A percentile compares a stretch with the other conserved stretches of the same genome.
phyloP scores from a whole-genome alignment of 1,284 basidiomycete species.

The Microbotryum lychnidis-dioicae region DNA sequence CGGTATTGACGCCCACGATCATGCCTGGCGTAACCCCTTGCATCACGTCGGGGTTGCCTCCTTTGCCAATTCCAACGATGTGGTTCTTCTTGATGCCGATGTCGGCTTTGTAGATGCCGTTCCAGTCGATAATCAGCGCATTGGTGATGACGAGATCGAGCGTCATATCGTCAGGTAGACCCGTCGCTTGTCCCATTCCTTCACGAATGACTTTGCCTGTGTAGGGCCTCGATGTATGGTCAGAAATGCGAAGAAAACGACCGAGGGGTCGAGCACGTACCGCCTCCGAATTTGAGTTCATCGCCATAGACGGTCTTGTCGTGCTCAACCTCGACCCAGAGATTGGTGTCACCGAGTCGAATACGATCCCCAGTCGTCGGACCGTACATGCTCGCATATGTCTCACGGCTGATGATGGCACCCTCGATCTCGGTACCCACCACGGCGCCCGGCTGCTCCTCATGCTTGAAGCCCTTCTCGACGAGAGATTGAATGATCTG shows the following conservation, averaged over 20 bases:
- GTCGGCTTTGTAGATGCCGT: constrained; percentile 96
- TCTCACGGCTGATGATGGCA: constrained; percentile 26
- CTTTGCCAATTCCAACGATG: constrained; percentile 87
- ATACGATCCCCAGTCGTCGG: constrained; percentile 87
- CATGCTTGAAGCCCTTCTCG: constrained; percentile 39
- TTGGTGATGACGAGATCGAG: constrained; percentile 93
- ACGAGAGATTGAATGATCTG: constrained; percentile 10
- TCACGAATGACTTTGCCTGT: constrained; percentile 86
- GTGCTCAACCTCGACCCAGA: constrained; percentile 89
- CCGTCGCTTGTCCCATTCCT: constrained; percentile 88
- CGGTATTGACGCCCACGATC: constrained; percentile 76
- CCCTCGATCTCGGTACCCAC: constrained; percentile 3
- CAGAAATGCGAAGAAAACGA: not conserved
- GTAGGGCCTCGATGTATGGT: not conserved
- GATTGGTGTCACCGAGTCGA: constrained; percentile 74
- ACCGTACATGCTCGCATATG: constrained; percentile 84
- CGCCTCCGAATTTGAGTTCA: constrained; percentile 96
- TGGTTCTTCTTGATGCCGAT: constrained; percentile 70
- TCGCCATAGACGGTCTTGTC: constrained; percentile 82
- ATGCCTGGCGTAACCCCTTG: constrained; percentile 65
- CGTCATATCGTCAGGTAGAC: constrained; percentile 56
- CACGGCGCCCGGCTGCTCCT: constrained; percentile 35
- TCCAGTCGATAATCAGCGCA: constrained; percentile 88
- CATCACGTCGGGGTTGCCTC: constrained; percentile 95
- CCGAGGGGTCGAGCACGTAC: constrained; percentile 41